phyloP scores from a whole-genome alignment of 257 asterid species.

The Solanum phureja region DNA sequence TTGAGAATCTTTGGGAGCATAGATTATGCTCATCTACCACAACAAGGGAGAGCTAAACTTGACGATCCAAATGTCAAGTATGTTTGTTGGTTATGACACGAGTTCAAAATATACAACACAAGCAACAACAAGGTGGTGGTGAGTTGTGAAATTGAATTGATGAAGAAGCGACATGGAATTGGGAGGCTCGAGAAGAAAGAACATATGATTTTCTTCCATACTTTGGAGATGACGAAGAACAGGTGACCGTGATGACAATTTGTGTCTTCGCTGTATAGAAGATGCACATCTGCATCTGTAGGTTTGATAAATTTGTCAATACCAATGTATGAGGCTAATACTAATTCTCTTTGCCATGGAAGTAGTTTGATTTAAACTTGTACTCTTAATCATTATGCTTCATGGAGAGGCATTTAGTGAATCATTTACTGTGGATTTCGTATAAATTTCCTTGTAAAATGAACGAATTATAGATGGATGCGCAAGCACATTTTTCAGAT shows the following conservation, averaged over 20 bases:
- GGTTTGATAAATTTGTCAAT: neutral
- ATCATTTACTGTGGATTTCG: neutral
- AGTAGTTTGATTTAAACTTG: neutral
- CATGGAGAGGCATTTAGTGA: neutral
- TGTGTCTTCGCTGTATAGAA: neutral
- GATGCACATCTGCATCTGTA: neutral
- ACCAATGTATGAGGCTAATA: neutral
- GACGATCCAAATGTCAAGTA: neutral
- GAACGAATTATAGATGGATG: neutral
- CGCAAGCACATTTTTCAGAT: neutral
- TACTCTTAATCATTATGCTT: neutral
- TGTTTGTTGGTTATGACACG: neutral
- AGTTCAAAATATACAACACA: neutral
- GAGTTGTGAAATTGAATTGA: neutral
- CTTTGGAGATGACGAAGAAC: neutral
- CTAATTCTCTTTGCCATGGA: neutral
- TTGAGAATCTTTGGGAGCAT: neutral
- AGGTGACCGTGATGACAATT: neutral
- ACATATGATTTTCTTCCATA: neutral
- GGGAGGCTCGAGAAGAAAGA: neutral
- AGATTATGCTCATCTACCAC: neutral
- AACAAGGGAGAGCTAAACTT: neutral
- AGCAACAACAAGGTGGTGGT: neutral
- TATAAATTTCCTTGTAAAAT: neutral
- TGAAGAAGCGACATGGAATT: neutral